A percentile compares a stretch with the other conserved stretches of the same genome.
Conservation (phyloP, 129 eudicot species). For the sunflower (Helianthus annuus) region HanXRQr2.0-SUNRISE NC_035442.2:31037397-31037896, state of each 20-base stretch:
- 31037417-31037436: slow-evolving; percentile 99
- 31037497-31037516: slow-evolving; percentile 91
- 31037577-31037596: slow-evolving; percentile 95
- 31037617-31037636: slow-evolving; percentile 98
- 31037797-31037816: no score
- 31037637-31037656: slow-evolving; percentile 91
- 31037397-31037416: slow-evolving; percentile 33
- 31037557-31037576: slow-evolving; percentile 96
- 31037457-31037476: slow-evolving; percentile 84
- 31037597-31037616: slow-evolving; percentile 99
- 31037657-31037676: slow-evolving; percentile 35
- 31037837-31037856: no score
- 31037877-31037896: no score
- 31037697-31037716: no score
- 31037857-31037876: no score
- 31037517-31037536: slow-evolving; percentile 98
- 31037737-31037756: no score
- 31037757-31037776: no score
- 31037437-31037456: slow-evolving; percentile 94
- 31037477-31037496: slow-evolving; percentile 97
- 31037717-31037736: no score
- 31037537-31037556: slow-evolving; percentile 96
- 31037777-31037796: no score
- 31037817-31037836: no score
- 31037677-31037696: no score